Base-by-base conservation (phyloP, 169 alveolate species). In the Theileria sp. region DNA sequence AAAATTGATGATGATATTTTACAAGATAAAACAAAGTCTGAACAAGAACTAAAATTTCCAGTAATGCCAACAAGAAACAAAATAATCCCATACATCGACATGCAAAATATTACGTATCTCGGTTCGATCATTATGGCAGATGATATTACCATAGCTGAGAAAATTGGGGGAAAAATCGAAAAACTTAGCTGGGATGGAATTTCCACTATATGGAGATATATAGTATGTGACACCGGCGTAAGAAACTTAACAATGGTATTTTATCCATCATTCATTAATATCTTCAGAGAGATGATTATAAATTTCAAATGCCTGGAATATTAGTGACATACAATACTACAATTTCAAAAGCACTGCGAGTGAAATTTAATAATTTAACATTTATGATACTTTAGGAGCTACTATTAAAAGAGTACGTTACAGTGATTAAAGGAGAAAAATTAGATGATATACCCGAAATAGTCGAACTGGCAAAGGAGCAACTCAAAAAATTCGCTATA, bases 371-470 rank as follows among this genome's bases (percentile, higher is more conserved):
- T 38, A 49, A 49, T 12, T 26, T 49, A n/a, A 1, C 30, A 3
- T 26, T 9, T 7, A 13, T 1, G 12, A 68, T 2, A 21, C 13
- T 30, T 68, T 10, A 34, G 56, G 15, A n/a, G 3, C 4, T 7
- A 30, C 65, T 68, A 10, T 12, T 3, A 68, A 23, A 68, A 49
- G 1, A n/a, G 49, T 9, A 30, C 61, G 5, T 84, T 2, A 70
- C 74, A 26, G 80, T 84, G 30, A 8, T 84, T 6, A 21, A 12
- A 7, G 76, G 90, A 9, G 87, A 79, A 26, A 68, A 62, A n/a
- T 73, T 84, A 54, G 67, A 79, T 60, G 87, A 84, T 19, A 65
- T 84, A 3, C 15, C 77, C 79, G 74, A 70, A 23, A 65, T 84
- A 3, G 25, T 84, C 79, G 74, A 70, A 23, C 0, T 32, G 76